These are phyloP conservation scores for Penicillium silybi DNA, from an alignment of 495 filamentous ascomycete genomes.

Conservation along the genomic window DNA sequence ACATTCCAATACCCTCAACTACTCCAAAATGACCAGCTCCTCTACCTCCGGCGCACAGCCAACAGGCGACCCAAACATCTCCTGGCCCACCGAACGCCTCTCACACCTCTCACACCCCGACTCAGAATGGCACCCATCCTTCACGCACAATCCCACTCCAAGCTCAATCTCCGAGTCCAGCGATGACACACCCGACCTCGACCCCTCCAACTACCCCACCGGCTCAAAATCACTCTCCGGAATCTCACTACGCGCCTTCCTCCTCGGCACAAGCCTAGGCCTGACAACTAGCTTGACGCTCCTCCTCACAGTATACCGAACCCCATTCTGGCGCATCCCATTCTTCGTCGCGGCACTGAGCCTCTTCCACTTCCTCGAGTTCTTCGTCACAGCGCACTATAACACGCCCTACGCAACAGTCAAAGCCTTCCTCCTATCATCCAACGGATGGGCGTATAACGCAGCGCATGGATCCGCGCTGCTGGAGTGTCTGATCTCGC, in stretches of 20 bases:
- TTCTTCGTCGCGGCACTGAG: conserved; percentile 75
- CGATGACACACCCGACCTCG: conserved; percentile 7
- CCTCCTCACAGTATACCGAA: conserved; percentile 30
- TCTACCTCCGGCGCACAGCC: conserved; percentile 12
- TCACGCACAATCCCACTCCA: conserved; percentile 10
- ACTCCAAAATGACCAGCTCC: conserved; percentile 8
- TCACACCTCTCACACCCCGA: neutral
- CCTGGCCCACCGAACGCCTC: conserved; percentile 7
- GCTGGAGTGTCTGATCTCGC: conserved; percentile 62
- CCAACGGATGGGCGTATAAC: conserved; percentile 81
- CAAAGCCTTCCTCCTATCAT: conserved; percentile 75
- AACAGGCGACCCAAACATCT: conserved; percentile 7
- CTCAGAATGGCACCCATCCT: conserved; percentile 23
- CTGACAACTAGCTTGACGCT: conserved; percentile 40
- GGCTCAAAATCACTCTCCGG: conserved; percentile 69
- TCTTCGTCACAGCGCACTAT: conserved; percentile 77
- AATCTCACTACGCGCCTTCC: conserved; percentile 72
- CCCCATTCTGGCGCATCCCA: conserved; percentile 73
- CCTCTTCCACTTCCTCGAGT: conserved; percentile 95
- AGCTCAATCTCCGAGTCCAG: conserved; percentile 5
- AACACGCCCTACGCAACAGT: conserved; percentile 71
- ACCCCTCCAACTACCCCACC: conserved; percentile 44
- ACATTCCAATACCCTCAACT: neutral
- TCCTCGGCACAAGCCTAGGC: conserved; percentile 50
- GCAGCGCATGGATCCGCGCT: conserved; percentile 73